Evolutionary conservation across 106 monocot species (phyloP), one percentile per base, ranked within the genome.

Genomic region (Acanthochlamys bracteata): DNA sequence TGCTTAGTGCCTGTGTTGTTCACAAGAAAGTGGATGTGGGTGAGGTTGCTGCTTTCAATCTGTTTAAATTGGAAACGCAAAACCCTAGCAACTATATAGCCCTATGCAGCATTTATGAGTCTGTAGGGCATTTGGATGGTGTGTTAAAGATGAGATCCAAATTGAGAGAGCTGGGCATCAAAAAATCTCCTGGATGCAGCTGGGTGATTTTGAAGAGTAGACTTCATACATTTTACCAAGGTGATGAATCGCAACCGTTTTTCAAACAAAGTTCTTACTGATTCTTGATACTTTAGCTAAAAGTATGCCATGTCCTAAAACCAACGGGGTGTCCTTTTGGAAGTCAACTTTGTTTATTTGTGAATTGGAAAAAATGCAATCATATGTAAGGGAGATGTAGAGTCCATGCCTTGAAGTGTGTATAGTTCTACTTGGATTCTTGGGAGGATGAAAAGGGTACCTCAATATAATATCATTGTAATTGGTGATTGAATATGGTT

Each of bases 11-110:
- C 13, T 80, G 80, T 70, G 65, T 56, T 10, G 58, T 74, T 4
- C 83, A 86, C 51, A 64, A 54, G 57, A 78, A 86, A 56, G 73
- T 74, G 41, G 76, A 78, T 14, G 43, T 78, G 24, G 86, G 75
- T 8, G 86, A 86, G 71, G 58, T 80, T 57, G 86, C 86, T 8
- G 83, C 90, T 0, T 7, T 8, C 6, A 76, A 61, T 66, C 58
- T 86, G 13, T 83, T 91, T 66, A 61, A 71, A 57, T 63, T 80
- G 57, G 86, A 91, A 59, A 62, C 58, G 0, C 19, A 41, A 20
- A 91, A 83, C 69, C 53, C 75, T 25, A 83, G 81, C 66, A 86
- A 91, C 58, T 86, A 79, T 63, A 64, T 74, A 19, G 81, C 81
- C 1, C 80, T 90, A 24, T 68, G 77, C 16, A 59, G 78, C 21